Percentiles rank a stretch among this genome's conserved stretches.
Evolutionary conservation across 2,329 filamentous ascomycete genomes (phyloP).

Genomic region (Penicillium sclerotigenum): DNA sequence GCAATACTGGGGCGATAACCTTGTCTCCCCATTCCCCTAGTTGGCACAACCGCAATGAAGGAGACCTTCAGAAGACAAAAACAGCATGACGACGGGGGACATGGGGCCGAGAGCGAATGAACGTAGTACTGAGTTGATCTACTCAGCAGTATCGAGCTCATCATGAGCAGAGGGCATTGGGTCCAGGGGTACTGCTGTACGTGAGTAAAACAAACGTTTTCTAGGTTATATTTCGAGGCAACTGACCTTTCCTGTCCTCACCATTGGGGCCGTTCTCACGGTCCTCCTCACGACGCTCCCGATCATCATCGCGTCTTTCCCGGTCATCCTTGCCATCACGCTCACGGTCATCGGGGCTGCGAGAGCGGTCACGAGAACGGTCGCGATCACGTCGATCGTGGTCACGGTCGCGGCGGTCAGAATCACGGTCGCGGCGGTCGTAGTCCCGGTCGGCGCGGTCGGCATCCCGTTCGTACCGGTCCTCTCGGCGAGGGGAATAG

Average conservation of each 20-base stretch:
- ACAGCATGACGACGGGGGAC: neutral
- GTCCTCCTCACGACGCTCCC: conserved; percentile 66
- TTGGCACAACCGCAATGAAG: neutral
- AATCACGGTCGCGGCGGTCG: conserved; percentile 66
- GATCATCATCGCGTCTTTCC: conserved; percentile 56
- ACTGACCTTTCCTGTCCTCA: conserved; percentile 82
- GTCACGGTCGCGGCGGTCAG: conserved; percentile 58
- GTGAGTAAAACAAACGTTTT: conserved; percentile 1
- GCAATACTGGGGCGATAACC: neutral
- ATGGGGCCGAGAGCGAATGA: neutral
- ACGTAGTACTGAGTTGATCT: conserved; percentile 33
- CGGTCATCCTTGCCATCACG: conserved; percentile 24
- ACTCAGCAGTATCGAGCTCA: conserved; percentile 92
- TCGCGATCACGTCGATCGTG: conserved; percentile 43
- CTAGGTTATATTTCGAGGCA: neutral
- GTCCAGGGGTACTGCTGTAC: conserved; percentile 56
- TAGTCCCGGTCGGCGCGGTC: conserved; percentile 69
- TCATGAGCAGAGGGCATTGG: conserved; percentile 82
- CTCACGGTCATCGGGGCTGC: conserved; percentile 25
- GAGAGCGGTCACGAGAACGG: conserved; percentile 25
- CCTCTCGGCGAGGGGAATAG: conserved; percentile 85
- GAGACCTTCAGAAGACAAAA: neutral
- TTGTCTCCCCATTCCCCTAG: neutral
- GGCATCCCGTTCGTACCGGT: conserved; percentile 71
- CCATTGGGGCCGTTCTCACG: conserved; percentile 77